These are phyloP conservation scores for Petunia secreta DNA, from an alignment of 257 asterid species.

Conservation along the genomic window DNA sequence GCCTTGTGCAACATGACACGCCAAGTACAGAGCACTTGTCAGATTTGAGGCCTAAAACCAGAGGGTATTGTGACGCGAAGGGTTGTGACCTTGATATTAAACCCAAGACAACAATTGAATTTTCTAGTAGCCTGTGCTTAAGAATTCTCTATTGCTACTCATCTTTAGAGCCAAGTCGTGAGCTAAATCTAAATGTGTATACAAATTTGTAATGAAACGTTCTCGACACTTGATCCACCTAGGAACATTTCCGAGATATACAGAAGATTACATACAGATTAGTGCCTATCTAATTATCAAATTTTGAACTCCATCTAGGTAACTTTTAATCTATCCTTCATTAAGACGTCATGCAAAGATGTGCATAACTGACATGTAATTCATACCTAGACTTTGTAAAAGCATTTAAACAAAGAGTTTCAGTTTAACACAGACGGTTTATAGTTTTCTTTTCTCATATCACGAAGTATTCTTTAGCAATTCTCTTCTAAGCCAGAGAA, in stretches of 20 bases:
- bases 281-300: constrained; percentile 2
- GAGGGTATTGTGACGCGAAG: background rate
- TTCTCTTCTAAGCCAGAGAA: background rate
- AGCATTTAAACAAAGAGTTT: background rate
- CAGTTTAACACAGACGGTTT: background rate
- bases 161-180: background rate
- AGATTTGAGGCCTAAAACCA: constrained; percentile 15
- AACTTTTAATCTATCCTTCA: background rate
- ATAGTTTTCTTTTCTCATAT: constrained; percentile 14
- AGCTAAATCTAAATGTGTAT: background rate
- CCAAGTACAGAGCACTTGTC: background rate
- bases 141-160: background rate
- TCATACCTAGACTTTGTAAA: background rate
- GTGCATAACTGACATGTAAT: background rate
- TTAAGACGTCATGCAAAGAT: background rate
- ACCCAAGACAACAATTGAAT: background rate
- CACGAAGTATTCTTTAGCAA: background rate
- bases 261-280: background rate
- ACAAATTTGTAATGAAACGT: background rate
- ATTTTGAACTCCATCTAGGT: background rate
- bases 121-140: background rate
- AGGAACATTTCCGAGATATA: constrained; percentile 1
- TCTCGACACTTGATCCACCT: constrained; percentile 14
- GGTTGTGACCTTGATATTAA: background rate
- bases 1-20: background rate